Conservation (phyloP, 75 land plant genomes). For the Sequoiadendron giganteum region DNA sequence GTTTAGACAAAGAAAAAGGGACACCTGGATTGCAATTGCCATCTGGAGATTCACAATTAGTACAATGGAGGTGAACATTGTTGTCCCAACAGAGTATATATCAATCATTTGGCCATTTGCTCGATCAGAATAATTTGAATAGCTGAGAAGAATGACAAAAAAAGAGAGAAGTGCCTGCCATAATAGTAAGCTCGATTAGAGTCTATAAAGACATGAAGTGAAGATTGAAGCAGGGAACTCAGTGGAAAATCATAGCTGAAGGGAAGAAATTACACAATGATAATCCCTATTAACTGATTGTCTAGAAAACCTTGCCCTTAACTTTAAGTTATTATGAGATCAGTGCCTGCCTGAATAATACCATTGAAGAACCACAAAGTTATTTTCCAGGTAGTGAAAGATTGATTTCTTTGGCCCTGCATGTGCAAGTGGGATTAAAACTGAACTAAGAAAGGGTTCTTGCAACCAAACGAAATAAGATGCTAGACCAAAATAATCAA, state of each 20-base stretch:
- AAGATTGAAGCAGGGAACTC: neutral
- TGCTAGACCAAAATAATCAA: neutral
- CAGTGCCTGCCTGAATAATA: slow-evolving; percentile 12
- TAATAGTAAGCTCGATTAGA: neutral
- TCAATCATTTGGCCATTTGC: slow-evolving; percentile 21
- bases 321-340: neutral
- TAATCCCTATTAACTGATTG: neutral
- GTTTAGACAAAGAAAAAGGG: neutral
- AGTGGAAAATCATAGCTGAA: neutral
- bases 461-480: neutral
- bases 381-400: slow-evolving; percentile 1
- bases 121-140: slow-evolving; percentile 20
- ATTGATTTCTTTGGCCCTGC: slow-evolving; percentile 15
- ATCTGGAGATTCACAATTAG: slow-evolving; percentile 29
- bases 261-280: neutral
- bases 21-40: slow-evolving; percentile 26
- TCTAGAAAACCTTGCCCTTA: neutral
- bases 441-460: neutral
- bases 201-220: slow-evolving; percentile 5
- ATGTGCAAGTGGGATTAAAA: neutral
- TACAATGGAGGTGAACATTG: slow-evolving; percentile 35
- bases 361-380: slow-evolving; percentile 5
- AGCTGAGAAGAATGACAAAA: slow-evolving; percentile 16
- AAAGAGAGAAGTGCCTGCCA: slow-evolving; percentile 21
- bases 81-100: slow-evolving; percentile 25